Percentiles rank a stretch among this genome's conserved stretches.
These are phyloP conservation scores for Hypoxylon fuscum DNA, from an alignment of 495 filamentous ascomycete genomes.

Conservation along the genomic window DNA sequence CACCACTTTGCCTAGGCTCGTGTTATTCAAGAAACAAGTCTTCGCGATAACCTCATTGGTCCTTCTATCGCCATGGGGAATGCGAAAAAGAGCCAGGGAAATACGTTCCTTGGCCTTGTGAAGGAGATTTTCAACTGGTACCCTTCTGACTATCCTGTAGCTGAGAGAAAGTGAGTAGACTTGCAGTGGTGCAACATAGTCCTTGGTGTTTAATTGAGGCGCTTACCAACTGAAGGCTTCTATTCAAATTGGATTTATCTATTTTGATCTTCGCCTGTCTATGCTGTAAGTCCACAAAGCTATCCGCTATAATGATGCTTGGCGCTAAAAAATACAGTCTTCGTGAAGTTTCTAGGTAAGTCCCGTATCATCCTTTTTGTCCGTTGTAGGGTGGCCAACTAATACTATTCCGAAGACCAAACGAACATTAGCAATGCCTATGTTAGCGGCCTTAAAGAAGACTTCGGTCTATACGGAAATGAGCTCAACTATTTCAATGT, in stretches of 20 bases:
- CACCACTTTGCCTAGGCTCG: background rate
- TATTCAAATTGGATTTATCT: slow-evolving; percentile 49
- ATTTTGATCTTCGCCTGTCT: slow-evolving; percentile 50
- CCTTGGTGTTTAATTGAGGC: slow-evolving; percentile 10
- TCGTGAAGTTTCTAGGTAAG: slow-evolving; percentile 45
- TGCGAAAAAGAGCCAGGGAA: slow-evolving; percentile 23
- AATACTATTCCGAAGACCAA: slow-evolving; percentile 29
- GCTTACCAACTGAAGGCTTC: slow-evolving; percentile 37
- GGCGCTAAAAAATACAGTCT: slow-evolving; percentile 49
- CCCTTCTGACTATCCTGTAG: slow-evolving; percentile 51
- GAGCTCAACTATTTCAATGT: slow-evolving; percentile 59
- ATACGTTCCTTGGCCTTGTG: slow-evolving; percentile 43
- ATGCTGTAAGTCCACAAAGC: slow-evolving; percentile 40
- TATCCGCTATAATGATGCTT: background rate
- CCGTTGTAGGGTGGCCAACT: slow-evolving; percentile 21
- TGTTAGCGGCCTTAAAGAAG: slow-evolving; percentile 48
- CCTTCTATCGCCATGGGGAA: slow-evolving; percentile 15
- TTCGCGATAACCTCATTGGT: too few relatives aligned
- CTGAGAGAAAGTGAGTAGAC: slow-evolving; percentile 56
- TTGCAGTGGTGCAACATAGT: too few relatives aligned
- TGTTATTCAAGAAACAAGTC: background rate
- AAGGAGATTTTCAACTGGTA: slow-evolving; percentile 63
- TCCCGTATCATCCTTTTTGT: background rate
- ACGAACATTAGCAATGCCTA: slow-evolving; percentile 51
- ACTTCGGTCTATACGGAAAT: slow-evolving; percentile 45